These are phyloP conservation scores for Dictyostelium firmibasis DNA, from an alignment of 78 protist species.

Conservation along the genomic window DNA sequence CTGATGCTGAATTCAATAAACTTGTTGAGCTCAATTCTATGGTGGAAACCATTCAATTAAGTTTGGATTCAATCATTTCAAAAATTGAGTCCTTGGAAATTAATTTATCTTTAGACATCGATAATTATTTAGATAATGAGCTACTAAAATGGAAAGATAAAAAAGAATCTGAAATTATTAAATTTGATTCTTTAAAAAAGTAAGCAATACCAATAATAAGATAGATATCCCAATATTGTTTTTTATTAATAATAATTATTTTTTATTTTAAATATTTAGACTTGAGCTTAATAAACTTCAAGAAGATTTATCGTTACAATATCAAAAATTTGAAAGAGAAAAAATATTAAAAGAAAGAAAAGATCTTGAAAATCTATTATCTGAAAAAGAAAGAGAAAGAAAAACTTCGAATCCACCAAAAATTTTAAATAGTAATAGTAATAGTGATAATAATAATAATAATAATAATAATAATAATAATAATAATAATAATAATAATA, in stretches of 20 bases:
- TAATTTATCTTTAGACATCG: constrained; percentile 46
- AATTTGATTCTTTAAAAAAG: constrained; percentile 42
- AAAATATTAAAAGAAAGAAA: constrained; percentile 34
- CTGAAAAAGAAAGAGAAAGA: background rate
- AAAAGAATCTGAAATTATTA: constrained; percentile 23
- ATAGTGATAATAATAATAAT: too few species aligned
- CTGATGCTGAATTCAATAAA: constrained; percentile 12
- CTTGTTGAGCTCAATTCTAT: constrained; percentile 14
- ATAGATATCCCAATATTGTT: too few species aligned
- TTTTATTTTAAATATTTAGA: background rate
- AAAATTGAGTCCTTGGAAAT: constrained; percentile 60
- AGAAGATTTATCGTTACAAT: constrained; percentile 36
- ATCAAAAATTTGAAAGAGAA: constrained; percentile 49
- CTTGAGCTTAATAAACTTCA: constrained; percentile 29
- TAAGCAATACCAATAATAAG: too few species aligned
- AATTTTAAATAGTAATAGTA: background rate
- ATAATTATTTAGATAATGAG: constrained; percentile 49
- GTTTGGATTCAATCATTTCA: constrained; percentile 20
- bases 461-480: background rate
- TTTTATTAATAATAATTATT: background rate
- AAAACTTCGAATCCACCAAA: constrained; percentile 7
- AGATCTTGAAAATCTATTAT: background rate
- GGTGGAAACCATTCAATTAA: constrained; percentile 32
- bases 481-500: background rate
- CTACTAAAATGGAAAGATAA: constrained; percentile 35